Evolutionary conservation across 805 yeast species (phyloP), one percentile per base, ranked within the genome.

Genomic region (Saccharomycopsis malanga): DNA sequence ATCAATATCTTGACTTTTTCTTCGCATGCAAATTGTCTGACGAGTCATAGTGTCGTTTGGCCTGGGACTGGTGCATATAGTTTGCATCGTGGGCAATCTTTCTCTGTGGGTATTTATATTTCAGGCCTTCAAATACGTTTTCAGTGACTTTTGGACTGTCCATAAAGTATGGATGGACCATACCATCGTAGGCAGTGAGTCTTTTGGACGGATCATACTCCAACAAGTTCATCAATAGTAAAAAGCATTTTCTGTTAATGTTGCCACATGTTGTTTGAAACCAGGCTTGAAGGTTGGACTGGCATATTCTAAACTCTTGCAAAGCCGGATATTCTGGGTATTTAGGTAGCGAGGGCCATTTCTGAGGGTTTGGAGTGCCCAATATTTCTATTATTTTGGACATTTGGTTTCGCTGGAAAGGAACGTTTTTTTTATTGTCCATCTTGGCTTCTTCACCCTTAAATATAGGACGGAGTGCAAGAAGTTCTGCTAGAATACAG

Each of bases 371-470:
- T 0, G 99, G 99, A 0, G 95, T 79, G 0, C 99, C 99, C 52
- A 93, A 65, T n/a, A 93, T 82, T 62, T 93, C 98, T 23, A 93
- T 70, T 21, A 93, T 89, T 61, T 87, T 88, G 57, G 85, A 83
- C 60, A 91, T 73, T 66, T 93, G 99, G 60, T 86, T 89, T 49
- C 83, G 80, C 63, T 93, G 98, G 64, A 93, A 93, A 2, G 98
- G 97, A 3, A 91, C 89, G 47, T 80, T 83, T 59, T 91, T 89
- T 59, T 88, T 91, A 55, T 84, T 85, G 61, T 89, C 98, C 75
- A 91, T 84, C 57, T 91, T 91, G 12, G 95, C 93, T 60, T 93
- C 99, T 64, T 93, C 98, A 45, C 98, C 98, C 62, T 93, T 93
- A 68, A 93, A 93, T 7, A 93, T 81, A 0, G 99, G 99, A 56